Conservation (phyloP, 192 early-diverging fungal genomes). For the Jimgerdemannia lactiflua region DNA sequence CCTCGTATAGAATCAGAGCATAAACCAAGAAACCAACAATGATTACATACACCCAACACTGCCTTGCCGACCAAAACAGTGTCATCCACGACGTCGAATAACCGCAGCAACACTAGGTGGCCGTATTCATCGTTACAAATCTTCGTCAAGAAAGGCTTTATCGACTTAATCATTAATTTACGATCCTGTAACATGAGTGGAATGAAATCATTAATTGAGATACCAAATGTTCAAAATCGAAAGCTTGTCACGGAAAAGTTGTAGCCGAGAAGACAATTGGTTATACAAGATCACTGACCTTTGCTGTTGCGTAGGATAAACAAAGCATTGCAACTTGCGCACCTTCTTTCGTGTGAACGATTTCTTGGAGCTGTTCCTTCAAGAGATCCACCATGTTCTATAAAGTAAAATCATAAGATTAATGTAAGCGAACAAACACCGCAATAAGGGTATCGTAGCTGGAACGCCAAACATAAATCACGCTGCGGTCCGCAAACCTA, state of each 20-base stretch:
- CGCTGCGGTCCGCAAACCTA: neutral
- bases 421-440: neutral
- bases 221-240: too few species aligned
- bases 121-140: constrained; percentile 91
- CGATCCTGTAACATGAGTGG: constrained; percentile 54
- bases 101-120: constrained; percentile 75
- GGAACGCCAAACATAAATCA: neutral
- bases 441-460: neutral
- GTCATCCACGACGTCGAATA: constrained; percentile 91
- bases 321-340: constrained; percentile 82
- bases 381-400: constrained; percentile 69
- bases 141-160: constrained; percentile 77
- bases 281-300: constrained; percentile 28
- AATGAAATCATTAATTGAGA: neutral
- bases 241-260: too few species aligned
- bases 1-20: neutral
- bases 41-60: constrained; percentile 55
- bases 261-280: neutral
- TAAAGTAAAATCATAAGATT: neutral
- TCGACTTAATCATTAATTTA: constrained; percentile 83
- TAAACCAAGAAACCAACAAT: neutral
- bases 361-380: constrained; percentile 80
- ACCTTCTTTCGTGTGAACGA: constrained; percentile 93
- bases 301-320: constrained; percentile 73
- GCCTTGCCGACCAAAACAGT: constrained; percentile 82